Evolutionary conservation across 2,329 filamentous ascomycete species (phyloP), one percentile per base, ranked within the genome.

Genomic region (Botryosphaeria dothidea): DNA sequence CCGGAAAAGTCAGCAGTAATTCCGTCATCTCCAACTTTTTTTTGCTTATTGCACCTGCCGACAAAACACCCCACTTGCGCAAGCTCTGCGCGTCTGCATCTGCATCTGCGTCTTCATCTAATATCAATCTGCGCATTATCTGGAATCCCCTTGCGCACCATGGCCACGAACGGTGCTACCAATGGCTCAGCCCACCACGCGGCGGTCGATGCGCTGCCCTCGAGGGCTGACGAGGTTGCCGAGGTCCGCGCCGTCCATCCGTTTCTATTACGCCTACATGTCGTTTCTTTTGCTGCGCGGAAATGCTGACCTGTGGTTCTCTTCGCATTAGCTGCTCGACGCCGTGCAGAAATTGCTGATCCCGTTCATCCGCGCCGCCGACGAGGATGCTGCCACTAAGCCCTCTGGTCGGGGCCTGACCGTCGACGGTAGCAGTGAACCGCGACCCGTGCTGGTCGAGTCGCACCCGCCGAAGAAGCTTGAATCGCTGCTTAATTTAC

Each of bases 331-430:
- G 90, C 84, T 93, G 52, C 83, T 93, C 56, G 81, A 85, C 64
- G 85, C 89, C 3, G 85, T 93, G 56, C 86, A 89, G 76, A 79
- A 83, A 8, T 82, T 92, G 63, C 85, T 93, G 65, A 79, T 92
- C 21, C 88, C 89, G 0, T 93, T 90, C 75, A 87, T 94, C 70
- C 83, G 81, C 67, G 81, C 84, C n/a, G 89, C 91, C 45, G 90
- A 93, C 76, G 83, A 88, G 64, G 81, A 85, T 71, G 85, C 88
- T 21, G 80, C 83, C 2, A 73, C 78, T 6, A 81, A 88, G 84
- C 69, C 82, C 78, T 60, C 83, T 0, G 88, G 87, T 25, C 81
- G 85, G 68, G 79, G 83, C 85, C 68, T 88, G 75, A 64, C 84
- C 79, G 75, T 90, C 84, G 88, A 91, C 90, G 73, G 83, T 81